Evolutionary conservation across 1,284 basidiomycete genomes (phyloP).

Genomic region (Wolfiporia cocos): DNA sequence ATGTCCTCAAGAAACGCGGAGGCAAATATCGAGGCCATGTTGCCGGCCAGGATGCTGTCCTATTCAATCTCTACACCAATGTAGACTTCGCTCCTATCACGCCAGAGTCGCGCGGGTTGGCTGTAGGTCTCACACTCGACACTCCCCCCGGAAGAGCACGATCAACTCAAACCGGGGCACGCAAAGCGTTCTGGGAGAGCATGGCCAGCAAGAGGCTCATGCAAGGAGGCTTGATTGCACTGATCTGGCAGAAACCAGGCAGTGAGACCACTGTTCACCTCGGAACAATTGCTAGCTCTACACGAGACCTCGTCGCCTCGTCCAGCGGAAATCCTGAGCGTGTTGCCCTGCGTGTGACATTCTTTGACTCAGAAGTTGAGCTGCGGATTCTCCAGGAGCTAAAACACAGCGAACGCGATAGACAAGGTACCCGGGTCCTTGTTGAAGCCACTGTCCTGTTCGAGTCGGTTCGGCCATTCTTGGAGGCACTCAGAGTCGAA

Average conservation of each 20-base stretch:
- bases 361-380: constrained; percentile 27
- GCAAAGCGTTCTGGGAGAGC: constrained; percentile 23
- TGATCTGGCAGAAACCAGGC: constrained; percentile 27
- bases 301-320: constrained; percentile 21
- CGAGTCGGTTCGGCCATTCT: constrained; percentile 25
- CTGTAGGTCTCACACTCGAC: constrained; percentile 19
- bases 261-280: constrained; percentile 16
- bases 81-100: constrained; percentile 18
- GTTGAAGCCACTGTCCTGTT: constrained; percentile 26
- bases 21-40: constrained; percentile 26
- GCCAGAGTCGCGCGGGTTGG: constrained; percentile 19
- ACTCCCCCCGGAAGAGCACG: constrained; percentile 23
- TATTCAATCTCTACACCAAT: constrained; percentile 27
- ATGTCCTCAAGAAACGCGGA: constrained; percentile 20
- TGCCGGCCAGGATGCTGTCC: constrained; percentile 17
- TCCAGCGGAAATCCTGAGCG: constrained; percentile 12
- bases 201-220: constrained; percentile 31
- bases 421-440: constrained; percentile 16
- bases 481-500: constrained; percentile 24
- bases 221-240: constrained; percentile 23
- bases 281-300: constrained; percentile 19
- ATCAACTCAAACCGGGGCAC: constrained; percentile 9
- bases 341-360: constrained; percentile 20
- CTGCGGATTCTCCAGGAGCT: constrained; percentile 20
- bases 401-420: constrained; percentile 21